Evolutionary conservation across 1,139 yeast genomes (phyloP).

Genomic region (Candida sanyaensis): DNA sequence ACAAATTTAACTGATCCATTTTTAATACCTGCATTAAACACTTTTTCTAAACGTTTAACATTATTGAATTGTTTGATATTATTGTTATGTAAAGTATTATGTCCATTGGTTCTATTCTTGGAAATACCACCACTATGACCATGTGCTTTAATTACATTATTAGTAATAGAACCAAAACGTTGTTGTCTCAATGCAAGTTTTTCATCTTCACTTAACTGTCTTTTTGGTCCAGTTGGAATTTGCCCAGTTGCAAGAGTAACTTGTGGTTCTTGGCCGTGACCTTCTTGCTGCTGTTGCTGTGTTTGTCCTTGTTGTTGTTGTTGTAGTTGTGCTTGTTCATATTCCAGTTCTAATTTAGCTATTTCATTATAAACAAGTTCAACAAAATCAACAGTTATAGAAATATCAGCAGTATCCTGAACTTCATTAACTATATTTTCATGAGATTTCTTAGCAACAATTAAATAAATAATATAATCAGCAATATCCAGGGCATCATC

Average conservation of each 20-base stretch:
- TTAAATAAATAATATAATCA: constrained; percentile 73
- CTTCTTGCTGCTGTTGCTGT: constrained; percentile 1
- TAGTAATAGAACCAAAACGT: constrained; percentile 12
- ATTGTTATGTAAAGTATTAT: constrained; percentile 18
- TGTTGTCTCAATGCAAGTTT: constrained; percentile 15
- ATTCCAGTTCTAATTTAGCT: constrained; percentile 19
- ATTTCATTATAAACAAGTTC: constrained; percentile 59
- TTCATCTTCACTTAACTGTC: constrained; percentile 13
- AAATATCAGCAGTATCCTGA: constrained; percentile 63
- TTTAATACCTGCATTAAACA: constrained; percentile 23
- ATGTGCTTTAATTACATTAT: constrained; percentile 4
- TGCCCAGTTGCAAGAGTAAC: constrained; percentile 4
- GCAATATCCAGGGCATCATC: constrained; percentile 82
- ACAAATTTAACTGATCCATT: constrained; percentile 20
- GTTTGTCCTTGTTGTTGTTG: constrained; percentile 5
- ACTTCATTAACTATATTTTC: constrained; percentile 68
- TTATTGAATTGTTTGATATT: constrained; percentile 24
- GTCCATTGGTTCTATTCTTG: constrained; percentile 3
- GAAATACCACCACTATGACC: constrained; percentile 11
- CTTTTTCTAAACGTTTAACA: constrained; percentile 41
- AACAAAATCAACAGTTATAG: constrained; percentile 52
- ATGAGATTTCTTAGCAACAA: constrained; percentile 68
- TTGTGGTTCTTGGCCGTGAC: not conserved
- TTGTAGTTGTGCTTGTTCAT: constrained; percentile 7
- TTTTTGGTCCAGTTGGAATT: constrained; percentile 23